Conservation (phyloP, 148 eudicot species). For the Dysphania ambrosioides region DNA sequence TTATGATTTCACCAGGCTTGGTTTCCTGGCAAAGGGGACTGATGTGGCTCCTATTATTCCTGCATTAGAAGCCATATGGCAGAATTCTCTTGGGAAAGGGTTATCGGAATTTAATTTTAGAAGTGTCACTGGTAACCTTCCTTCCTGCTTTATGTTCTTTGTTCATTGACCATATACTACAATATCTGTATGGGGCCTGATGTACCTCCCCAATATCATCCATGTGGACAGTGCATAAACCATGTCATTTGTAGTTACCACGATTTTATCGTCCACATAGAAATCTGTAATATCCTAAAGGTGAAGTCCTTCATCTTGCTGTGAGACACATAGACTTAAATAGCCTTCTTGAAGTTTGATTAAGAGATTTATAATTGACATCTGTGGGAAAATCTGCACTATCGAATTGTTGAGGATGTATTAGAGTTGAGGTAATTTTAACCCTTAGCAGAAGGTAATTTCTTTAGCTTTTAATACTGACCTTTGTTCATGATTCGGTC, state of each 20-base stretch:
- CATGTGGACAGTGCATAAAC: not conserved
- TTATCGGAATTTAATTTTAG: constrained; percentile 89
- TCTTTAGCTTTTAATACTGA: not conserved
- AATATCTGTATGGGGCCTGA: not conserved
- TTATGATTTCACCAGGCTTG: constrained; percentile 97
- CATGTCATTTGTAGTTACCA: not conserved
- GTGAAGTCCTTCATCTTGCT: no score
- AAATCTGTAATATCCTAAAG: not conserved
- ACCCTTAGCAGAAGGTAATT: not conserved
- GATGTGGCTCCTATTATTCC: constrained; percentile 93
- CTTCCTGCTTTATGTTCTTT: not conserved
- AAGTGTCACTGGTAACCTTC: constrained; percentile 80
- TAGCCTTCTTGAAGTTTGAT: not conserved
- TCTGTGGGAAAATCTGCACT: not conserved
- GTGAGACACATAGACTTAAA: no score
- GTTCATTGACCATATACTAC: not conserved
- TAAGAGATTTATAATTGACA: not conserved
- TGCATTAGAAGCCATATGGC: constrained; percentile 97
- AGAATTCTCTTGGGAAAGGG: constrained; percentile 91
- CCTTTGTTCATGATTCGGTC: no score
- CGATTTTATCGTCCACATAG: not conserved
- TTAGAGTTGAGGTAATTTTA: not conserved
- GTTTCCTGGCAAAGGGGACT: constrained; percentile 90
- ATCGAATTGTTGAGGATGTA: not conserved
- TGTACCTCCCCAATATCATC: not conserved